These are phyloP conservation scores for Batkoa obscura DNA, from an alignment of 371 early-diverging fungal genomes.

Conservation along the genomic window DNA sequence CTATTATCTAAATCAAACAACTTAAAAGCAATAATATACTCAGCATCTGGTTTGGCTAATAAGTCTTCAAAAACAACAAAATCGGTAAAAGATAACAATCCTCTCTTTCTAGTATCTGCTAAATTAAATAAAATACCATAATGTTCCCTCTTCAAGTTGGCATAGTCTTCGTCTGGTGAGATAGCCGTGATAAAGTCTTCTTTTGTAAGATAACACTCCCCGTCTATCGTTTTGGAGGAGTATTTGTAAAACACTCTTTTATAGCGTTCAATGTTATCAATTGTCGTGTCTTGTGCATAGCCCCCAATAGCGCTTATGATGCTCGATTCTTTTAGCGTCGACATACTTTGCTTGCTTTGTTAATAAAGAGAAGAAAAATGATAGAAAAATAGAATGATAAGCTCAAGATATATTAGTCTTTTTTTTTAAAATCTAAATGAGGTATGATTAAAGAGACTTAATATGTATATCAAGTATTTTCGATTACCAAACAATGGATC, in stretches of 20 bases:
- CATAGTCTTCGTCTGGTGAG: constrained; percentile 40
- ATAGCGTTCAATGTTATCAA: constrained; percentile 18
- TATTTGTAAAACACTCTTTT: constrained; percentile 35
- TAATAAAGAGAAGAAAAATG: too few species aligned
- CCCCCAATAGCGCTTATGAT: too few species aligned
- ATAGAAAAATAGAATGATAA: too few species aligned
- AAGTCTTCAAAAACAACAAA: constrained; percentile 56
- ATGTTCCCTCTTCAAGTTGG: constrained; percentile 32
- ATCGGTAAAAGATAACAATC: constrained; percentile 43
- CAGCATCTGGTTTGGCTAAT: constrained; percentile 57
- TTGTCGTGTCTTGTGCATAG: too few species aligned
- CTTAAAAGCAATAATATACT: constrained; percentile 59
- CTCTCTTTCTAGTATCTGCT: constrained; percentile 44
- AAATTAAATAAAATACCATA: constrained; percentile 44
- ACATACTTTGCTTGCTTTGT: too few species aligned
- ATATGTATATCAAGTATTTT: too few species aligned
- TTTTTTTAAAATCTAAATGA: too few species aligned
- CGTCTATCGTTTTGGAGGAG: constrained; percentile 35
- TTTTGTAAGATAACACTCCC: constrained; percentile 36
- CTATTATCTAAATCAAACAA: constrained; percentile 39
- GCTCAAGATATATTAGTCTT: too few species aligned
- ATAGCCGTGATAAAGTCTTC: constrained; percentile 50
- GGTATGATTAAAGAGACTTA: too few species aligned
- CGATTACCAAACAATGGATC: too few species aligned
- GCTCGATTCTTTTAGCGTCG: too few species aligned